Base-by-base conservation (phyloP, 2,329 filamentous ascomycete species). In the Alternaria arbusti region DNA sequence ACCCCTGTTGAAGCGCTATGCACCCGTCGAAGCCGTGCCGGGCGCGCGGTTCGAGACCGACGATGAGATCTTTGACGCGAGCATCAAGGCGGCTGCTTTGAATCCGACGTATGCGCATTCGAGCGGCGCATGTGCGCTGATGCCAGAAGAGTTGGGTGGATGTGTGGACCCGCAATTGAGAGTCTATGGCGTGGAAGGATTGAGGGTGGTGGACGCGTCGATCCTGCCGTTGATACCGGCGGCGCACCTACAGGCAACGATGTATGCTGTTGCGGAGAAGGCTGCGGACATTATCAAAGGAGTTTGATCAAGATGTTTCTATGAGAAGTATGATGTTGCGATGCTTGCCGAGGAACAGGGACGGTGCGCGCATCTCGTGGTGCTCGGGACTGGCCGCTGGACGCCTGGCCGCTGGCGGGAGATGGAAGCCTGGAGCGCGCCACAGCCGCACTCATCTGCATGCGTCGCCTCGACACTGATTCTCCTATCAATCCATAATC, bases 1-100 rank as follows among this genome's bases (percentile, higher is more conserved):
- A 10, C 67, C 71, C 0, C 73, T 81, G 49, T 73, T 82, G 55
- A 52, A 66, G 17, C 63, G 68, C 15, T 69, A 78, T 15, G 66
- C 59, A 12, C 69, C 79, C 1, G 63, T 74, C 1, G 80, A 82
- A 57, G 61, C 49, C 28, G 28, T 57, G 56, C 58, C 81, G 64
- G 70, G 71, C 28, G 57, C 61, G 1, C 3, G 76, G 71, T 63
- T 52, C 11, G 13, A 51, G 17, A 66, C 56, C 4, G 72, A 74
- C 22, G 64, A 71, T 4, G 66, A 68, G 46, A 66, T 71, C n/a
- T 32, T 63, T 32, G 45, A 62, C 43, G 56, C 46, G 4, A 50
- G 56, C 11, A 61, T 69, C 10, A 25, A 51, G 9, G 26, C 54
- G 1, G 61, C 25, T 15, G 43, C 50, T 11, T 22, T 72, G 1